Percentiles rank a stretch among this genome's conserved stretches.
Evolutionary conservation across 768 basidiomycete genomes (phyloP).

Genomic region (Coprinopsis sp.): DNA sequence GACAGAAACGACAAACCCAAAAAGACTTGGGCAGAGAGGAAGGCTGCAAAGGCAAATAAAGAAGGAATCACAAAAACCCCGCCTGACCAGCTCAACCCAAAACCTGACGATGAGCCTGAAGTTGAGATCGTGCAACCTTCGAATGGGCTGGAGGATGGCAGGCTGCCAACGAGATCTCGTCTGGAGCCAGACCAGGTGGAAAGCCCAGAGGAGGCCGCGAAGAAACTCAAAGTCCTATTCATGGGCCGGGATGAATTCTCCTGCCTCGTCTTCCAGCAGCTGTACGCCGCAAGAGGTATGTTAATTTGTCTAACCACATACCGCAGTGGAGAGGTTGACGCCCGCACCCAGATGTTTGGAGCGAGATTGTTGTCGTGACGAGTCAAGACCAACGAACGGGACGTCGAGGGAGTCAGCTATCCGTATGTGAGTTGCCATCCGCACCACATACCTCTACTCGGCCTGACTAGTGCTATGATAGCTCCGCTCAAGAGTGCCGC

Average conservation of each 20-base stretch:
- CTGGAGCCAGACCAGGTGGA: too few relatives aligned
- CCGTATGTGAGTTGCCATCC: conserved; percentile 43
- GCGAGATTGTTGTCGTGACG: conserved; percentile 61
- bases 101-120: too few relatives aligned
- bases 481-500: conserved; percentile 70
- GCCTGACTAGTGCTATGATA: conserved; percentile 23
- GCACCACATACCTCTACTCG: neutral
- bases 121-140: too few relatives aligned
- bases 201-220: neutral
- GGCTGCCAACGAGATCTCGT: neutral
- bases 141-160: neutral
- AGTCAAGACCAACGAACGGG: conserved; percentile 64
- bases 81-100: too few relatives aligned
- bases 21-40: too few relatives aligned
- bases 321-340: conserved; percentile 13
- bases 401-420: conserved; percentile 51
- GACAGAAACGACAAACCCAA: too few relatives aligned
- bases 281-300: conserved; percentile 60
- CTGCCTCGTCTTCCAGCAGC: conserved; percentile 59
- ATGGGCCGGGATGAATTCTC: conserved; percentile 90
- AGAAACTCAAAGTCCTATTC: conserved; percentile 70
- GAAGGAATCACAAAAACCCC: too few relatives aligned
- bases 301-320: neutral
- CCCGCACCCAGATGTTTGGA: conserved; percentile 66
- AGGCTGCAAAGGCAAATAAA: too few relatives aligned